Evolutionary conservation across 192 early-diverging fungal genomes (phyloP), one percentile per base, ranked within the genome.

Genomic region (Spizellomyces punctatus): DNA sequence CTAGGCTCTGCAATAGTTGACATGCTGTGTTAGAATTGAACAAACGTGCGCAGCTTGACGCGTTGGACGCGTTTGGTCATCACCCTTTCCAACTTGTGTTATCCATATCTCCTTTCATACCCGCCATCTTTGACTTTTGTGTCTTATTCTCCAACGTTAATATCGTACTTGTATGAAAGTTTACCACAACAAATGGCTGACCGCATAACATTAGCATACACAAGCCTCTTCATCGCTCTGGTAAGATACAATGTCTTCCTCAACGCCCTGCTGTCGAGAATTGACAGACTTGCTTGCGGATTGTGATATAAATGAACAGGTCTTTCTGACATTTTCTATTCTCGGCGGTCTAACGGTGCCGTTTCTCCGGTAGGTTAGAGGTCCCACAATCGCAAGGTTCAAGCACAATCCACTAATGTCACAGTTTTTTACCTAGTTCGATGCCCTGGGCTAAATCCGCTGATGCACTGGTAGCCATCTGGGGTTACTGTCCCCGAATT

Each of bases 401-500:
- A 36, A 36, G 27, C 27, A 36, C 1, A 36, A 36, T 36, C 27
- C 27, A 36, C 27, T 36, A 36, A 36, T 36, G 27, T 3, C 0
- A 36, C 27, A 3, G 0, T 36, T 36, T 36, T 36, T 36, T 36
- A 36, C 27, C 0, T 3, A 36, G 27, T 36, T 36, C 3, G 27
- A 36, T 70, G 10, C 46, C 68, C 55, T 70, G 68, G 68, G 68
- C 61, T 8, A 3, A 60, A 10, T 19, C 68, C 16, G 61, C 58
- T 46, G 36, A 60, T 6, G 58, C 45, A 46, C 19, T 42, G 14
- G 22, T 59, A 46, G 58, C 41, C 0, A 22, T 70, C 12, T 70
- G 68, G 68, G 68, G 68, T 16, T 70, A 61, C 45, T 62, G 68
- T 46, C 68, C 68, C 9, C 58, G 58, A 12, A 46, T 68, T 6